A percentile compares a stretch with the other conserved stretches of the same genome.
Evolutionary conservation across 2,329 filamentous ascomycete species (phyloP).

Genomic region (Sordariomycetes sp.): DNA sequence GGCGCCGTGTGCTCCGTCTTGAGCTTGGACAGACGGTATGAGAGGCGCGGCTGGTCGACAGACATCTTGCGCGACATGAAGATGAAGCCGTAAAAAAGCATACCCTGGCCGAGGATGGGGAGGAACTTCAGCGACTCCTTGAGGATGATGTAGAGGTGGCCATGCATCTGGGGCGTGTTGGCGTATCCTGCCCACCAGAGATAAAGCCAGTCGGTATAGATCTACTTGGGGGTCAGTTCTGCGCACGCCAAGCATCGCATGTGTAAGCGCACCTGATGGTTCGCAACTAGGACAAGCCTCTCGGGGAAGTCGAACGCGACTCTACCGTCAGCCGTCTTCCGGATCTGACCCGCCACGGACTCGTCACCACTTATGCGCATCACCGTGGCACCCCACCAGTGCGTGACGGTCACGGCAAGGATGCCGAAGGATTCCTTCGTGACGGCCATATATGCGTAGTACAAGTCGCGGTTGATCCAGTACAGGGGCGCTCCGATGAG

Average conservation of each 20-base stretch:
- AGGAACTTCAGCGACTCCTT: constrained; percentile 80
- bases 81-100: constrained; percentile 82
- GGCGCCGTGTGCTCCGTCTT: constrained; percentile 45
- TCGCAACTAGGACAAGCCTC: constrained; percentile 72
- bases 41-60: constrained; percentile 64
- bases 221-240: constrained; percentile 26
- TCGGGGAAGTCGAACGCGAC: constrained; percentile 74
- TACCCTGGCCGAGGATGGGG: constrained; percentile 68
- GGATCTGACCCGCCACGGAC: constrained; percentile 66
- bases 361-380: constrained; percentile 77
- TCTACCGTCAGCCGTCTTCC: constrained; percentile 57
- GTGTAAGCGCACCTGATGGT: constrained; percentile 56
- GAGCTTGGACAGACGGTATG: constrained; percentile 61
- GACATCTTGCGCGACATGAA: constrained; percentile 88
- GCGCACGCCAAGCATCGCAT: neutral
- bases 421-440: constrained; percentile 80
- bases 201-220: constrained; percentile 89
- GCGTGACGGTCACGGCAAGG: constrained; percentile 66
- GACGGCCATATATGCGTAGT: constrained; percentile 77
- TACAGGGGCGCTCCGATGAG: constrained; percentile 69
- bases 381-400: constrained; percentile 78
- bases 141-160: constrained; percentile 80
- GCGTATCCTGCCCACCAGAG: constrained; percentile 92
- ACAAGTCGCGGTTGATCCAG: constrained; percentile 63
- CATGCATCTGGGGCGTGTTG: constrained; percentile 63